These are phyloP conservation scores for Cercophora scortea DNA, from an alignment of 495 filamentous ascomycete genomes.

Conservation along the genomic window DNA sequence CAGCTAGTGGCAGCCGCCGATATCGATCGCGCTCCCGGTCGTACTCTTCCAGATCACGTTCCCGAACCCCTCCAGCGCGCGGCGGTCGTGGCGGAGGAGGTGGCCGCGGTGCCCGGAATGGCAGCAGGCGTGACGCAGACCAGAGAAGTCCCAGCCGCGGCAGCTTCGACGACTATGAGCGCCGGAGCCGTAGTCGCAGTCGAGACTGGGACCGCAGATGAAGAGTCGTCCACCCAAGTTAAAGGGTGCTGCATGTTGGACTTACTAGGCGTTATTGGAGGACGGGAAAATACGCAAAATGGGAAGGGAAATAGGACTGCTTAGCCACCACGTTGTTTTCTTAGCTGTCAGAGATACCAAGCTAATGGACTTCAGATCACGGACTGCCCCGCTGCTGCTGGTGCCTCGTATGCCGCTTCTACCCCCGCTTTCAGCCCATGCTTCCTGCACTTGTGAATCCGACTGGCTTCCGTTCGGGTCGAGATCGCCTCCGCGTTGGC, in stretches of 20 bases:
- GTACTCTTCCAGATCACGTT: constrained; percentile 34
- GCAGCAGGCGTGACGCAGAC: constrained; percentile 25
- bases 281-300: not conserved
- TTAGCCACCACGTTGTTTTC: not conserved
- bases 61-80: constrained; percentile 33
- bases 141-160: constrained; percentile 56
- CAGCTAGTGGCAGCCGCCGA: constrained; percentile 25
- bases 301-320: not conserved
- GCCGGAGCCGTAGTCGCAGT: constrained; percentile 19
- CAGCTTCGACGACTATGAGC: constrained; percentile 44
- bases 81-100: constrained; percentile 35
- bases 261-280: not conserved
- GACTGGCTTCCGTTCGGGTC: too few relatives aligned
- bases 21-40: constrained; percentile 46
- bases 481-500: too few relatives aligned
- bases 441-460: too few relatives aligned
- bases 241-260: too few relatives aligned
- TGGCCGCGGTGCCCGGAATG: constrained; percentile 28
- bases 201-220: constrained; percentile 16
- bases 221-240: not conserved
- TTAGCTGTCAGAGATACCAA: constrained; percentile 1
- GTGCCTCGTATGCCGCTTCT: not conserved
- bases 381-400: not conserved
- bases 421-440: too few relatives aligned
- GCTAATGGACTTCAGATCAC: constrained; percentile 12